Percentiles rank a stretch among this genome's conserved stretches.
phyloP scores from a whole-genome alignment of 306 rosid species.

The Medicago lupulina region DNA sequence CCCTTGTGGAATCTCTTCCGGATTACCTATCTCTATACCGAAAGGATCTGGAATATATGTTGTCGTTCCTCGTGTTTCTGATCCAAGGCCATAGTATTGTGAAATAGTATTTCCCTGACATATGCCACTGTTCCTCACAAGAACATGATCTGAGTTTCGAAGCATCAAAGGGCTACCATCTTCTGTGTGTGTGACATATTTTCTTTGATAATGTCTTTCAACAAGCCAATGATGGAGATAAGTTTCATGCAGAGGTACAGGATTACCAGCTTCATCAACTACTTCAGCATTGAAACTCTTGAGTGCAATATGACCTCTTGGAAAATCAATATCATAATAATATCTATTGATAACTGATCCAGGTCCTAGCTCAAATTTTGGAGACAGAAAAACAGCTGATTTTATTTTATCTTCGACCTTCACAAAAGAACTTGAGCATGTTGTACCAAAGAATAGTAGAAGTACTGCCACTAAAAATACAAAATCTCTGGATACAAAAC shows the following conservation, averaged over 20 bases:
- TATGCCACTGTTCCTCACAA: constrained; percentile 56
- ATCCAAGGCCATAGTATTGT: constrained; percentile 70
- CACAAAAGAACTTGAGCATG: constrained; percentile 44
- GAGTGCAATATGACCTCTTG: constrained; percentile 73
- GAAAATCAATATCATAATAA: constrained; percentile 57
- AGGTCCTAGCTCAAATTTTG: constrained; percentile 53
- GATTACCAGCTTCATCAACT: constrained; percentile 61
- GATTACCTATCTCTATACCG: constrained; percentile 68
- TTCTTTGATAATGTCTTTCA: constrained; percentile 19
- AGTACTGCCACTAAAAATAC: constrained; percentile 36
- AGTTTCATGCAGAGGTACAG: constrained; percentile 67
- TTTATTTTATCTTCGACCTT: constrained; percentile 40
- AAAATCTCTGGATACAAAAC: constrained; percentile 25
- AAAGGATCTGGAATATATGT: constrained; percentile 62
- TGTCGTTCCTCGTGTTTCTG: constrained; percentile 58
- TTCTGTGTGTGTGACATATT: not conserved
- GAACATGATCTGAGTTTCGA: not conserved
- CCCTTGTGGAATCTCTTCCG: constrained; percentile 53
- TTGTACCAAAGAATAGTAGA: constrained; percentile 39
- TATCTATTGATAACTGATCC: constrained; percentile 60
- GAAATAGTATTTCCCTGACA: constrained; percentile 48
- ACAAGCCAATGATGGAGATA: constrained; percentile 75
- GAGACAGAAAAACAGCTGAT: constrained; percentile 54
- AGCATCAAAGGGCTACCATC: constrained; percentile 18
- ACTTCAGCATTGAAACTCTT: constrained; percentile 75